Base-by-base conservation (phyloP, 257 asterid genomes). In the Striga asiatica region DNA sequence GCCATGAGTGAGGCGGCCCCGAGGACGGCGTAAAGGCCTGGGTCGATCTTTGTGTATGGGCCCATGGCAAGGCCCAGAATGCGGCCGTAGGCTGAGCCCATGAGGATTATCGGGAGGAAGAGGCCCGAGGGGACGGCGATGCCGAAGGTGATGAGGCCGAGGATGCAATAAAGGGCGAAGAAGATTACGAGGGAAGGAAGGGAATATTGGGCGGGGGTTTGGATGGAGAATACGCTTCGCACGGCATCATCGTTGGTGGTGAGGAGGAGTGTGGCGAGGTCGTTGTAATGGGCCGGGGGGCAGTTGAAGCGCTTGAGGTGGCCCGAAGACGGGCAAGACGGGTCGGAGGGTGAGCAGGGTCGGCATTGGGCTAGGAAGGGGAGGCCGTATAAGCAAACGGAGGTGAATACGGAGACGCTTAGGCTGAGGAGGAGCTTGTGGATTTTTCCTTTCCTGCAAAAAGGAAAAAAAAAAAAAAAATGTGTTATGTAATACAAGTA, bases 1-100 rank as follows among this genome's bases (percentile, higher is more conserved):
- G 95, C 89, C 97, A 89, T 85, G 50, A 83, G 83, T 35, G 97
- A 71, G 27, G 94, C 97, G 22, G 95, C 93, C 22, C 95, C 97
- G 38, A 89, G 93, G 56, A 89, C 95, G 1, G 93, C 88, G 57
- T 79, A 85, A 14, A 85, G 80, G 58, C 95, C 85, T 41, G 72
- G 94, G 71, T 89, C 95, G 42, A 85, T 74, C 18, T 79, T 73
- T 28, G 97, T 79, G 78, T 85, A 89, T 31, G 75, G 67, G 54
- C 72, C 87, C 97, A 89, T 82, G 66, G 80, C 84, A 54, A 79
- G 67, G 35, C 93, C 83, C 5, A 89, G 93, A 39, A 89, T 61
- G 18, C 94, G 89, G 29, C 97, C 94, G 49, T 81, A 89, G 67
- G 95, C 93, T 14, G 97, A 81, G 25, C 97, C 97, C 82, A 76